These are phyloP conservation scores for Senna tora DNA, from an alignment of 306 rosid species.

Conservation along the genomic window DNA sequence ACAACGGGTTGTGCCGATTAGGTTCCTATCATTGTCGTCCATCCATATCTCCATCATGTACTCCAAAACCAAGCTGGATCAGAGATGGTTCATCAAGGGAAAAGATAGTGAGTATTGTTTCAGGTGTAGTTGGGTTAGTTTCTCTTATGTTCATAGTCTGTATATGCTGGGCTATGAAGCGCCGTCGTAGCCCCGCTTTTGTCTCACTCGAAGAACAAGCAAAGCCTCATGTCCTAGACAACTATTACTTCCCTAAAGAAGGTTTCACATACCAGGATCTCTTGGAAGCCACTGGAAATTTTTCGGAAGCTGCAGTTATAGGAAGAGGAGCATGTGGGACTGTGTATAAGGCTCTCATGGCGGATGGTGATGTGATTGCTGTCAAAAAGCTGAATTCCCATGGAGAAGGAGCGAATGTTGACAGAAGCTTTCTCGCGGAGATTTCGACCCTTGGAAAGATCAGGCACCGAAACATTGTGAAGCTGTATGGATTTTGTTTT, in stretches of 20 bases:
- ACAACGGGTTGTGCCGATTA: constrained; percentile 67
- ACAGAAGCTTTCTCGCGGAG: constrained; percentile 81
- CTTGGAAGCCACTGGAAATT: constrained; percentile 74
- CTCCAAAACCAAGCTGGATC: constrained; percentile 51
- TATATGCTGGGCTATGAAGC: constrained; percentile 57
- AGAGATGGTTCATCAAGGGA: constrained; percentile 54
- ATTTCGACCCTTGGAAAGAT: constrained; percentile 85
- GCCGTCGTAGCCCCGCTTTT: constrained; percentile 42
- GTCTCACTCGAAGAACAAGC: constrained; percentile 54
- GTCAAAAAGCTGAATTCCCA: constrained; percentile 78
- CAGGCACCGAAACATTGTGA: constrained; percentile 88
- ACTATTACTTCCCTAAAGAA: constrained; percentile 80
- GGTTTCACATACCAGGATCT: constrained; percentile 85
- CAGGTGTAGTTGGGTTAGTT: constrained; percentile 55
- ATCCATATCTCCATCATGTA: constrained; percentile 40
- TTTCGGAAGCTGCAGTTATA: constrained; percentile 60
- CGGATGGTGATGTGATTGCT: constrained; percentile 66
- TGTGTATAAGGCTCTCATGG: constrained; percentile 82
- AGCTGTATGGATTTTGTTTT: constrained; percentile 80
- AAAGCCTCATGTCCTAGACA: constrained; percentile 53
- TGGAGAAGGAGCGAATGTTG: constrained; percentile 69
- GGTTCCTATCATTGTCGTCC: constrained; percentile 53
- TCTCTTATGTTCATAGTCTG: constrained; percentile 60
- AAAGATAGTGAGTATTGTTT: constrained; percentile 60
- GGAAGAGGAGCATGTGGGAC: constrained; percentile 94